Evolutionary conservation across 2,329 filamentous ascomycete genomes (phyloP).

Genomic region (Penicillium sp.): DNA sequence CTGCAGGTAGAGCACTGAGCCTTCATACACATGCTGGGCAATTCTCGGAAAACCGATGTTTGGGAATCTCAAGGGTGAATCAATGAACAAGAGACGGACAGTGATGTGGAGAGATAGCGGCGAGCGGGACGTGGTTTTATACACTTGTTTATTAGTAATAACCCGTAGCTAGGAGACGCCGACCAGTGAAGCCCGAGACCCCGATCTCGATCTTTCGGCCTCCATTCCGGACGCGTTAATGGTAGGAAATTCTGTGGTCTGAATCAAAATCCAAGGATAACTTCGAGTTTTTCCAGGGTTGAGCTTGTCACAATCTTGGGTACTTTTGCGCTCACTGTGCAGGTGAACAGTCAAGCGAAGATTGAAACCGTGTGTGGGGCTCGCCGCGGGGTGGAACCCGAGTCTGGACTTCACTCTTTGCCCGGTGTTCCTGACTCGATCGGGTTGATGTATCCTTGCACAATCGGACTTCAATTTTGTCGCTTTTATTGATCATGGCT

Average conservation of each 20-base stretch:
- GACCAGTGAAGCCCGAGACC: slow-evolving; percentile 26
- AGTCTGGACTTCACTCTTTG: background rate
- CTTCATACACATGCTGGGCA: slow-evolving; percentile 61
- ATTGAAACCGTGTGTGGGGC: slow-evolving; percentile 7
- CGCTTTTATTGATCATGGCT: slow-evolving; percentile 29
- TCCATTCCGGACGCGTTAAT: background rate
- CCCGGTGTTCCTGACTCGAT: background rate
- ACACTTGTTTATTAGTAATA: slow-evolving; percentile 24
- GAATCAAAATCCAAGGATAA: background rate
- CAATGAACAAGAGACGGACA: background rate
- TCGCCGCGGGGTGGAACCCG: slow-evolving; percentile 8
- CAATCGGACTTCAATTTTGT: background rate
- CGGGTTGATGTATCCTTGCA: background rate
- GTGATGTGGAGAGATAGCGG: background rate
- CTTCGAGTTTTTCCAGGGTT: background rate
- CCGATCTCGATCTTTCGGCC: slow-evolving; percentile 14
- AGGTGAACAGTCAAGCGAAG: slow-evolving; percentile 1
- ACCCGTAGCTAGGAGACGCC: slow-evolving; percentile 13
- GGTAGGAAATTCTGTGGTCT: background rate
- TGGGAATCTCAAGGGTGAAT: background rate
- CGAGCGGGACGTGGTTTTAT: slow-evolving; percentile 16
- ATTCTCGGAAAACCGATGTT: background rate
- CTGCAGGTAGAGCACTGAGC: slow-evolving; percentile 62
- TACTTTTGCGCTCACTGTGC: background rate
- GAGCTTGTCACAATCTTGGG: background rate